Base-by-base conservation (phyloP, 2,329 filamentous ascomycete genomes). In the Alternaria dauci region DNA sequence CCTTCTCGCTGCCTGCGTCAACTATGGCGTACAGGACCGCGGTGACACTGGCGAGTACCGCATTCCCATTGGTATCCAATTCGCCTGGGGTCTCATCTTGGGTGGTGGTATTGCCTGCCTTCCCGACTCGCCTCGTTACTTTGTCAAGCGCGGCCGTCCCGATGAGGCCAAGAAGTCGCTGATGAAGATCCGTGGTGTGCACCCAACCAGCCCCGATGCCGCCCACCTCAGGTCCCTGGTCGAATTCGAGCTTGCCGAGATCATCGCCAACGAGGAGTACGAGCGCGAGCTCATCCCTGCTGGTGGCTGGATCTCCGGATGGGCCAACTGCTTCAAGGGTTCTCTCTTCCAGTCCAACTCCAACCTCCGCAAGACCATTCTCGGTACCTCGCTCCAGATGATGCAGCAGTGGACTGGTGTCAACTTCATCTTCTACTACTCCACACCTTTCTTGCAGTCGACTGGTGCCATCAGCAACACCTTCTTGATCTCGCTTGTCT, bases 261-360 rank as follows among this genome's bases (percentile, higher is more conserved):
- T 97, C 67, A 85, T 95, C 61, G 93, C 93, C 83, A 96, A 96
- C 84, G 87, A 94, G 80, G 91, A 92, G 81, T 93, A 94, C 77
- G 93, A 97, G 84, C 63, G 68, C 25, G 68, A 69, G 48, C 60
- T 73, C 52, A 75, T 89, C 70, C 72, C 86, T 50, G 81, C 90
- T 61, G 46, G 46, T 50, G 46, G 46, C 46, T 50, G 46, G 46
- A 25, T 50, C 5, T 36, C 46, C 12, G 86, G 85, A 74, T 96
- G 93, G 93, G 75, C 81, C 60, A 86, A 87, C 79, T 89, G 87
- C 81, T 89, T 89, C 83, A 78, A 75, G 41, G 87, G 87, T 52
- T 83, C 81, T 48, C 84, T 79, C 74, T 77, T 82, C 57, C 80
- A 84, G 23, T 84, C 82, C 76, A 84, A 83, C 66, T 50, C 46